Evolutionary conservation across 176 grass and related monocot species (phyloP), one percentile per base, ranked within the genome.

Genomic region (Typha latifolia): DNA sequence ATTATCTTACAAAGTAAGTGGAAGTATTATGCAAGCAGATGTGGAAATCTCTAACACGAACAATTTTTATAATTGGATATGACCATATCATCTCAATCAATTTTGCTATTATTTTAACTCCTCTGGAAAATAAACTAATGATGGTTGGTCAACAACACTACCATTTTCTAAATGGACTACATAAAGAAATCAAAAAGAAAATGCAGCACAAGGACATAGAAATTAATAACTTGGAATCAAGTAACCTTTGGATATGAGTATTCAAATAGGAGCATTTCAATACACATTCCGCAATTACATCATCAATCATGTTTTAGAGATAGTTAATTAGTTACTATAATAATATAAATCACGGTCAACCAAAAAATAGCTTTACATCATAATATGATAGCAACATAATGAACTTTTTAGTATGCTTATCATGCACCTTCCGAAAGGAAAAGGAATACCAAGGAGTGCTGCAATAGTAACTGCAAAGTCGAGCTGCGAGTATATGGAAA

Each of bases 381-480:
- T 56, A 85, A 47, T 66, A 59, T 48, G 68, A 70, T 62, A 70
- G 3, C 47, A 31, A 67, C 52, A 31, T n/a, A 82, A 77, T 74
- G 53, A 48, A 49, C 14, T 72, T 69, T 26, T 3, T 67, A 69
- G 62, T 71, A 71, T 75, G 49, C 49, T 10, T 64, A 72, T 57
- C 52, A 10, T 66, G 16, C 31, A 97, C 93, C 93, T 97, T 89
- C 93, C 93, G 80, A 89, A 97, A 75, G 93, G 93, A 89, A 87
- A 92, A 63, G 93, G 93, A 84, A 97, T 79, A 76, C 93, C 88
- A 24, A 97, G 85, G 63, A 97, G 88, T 77, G 93, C 88, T 70
- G 88, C 82, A 76, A 97, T 79, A 72, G 87, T 97, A 74, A 69
- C 88, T 34, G 88, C 88, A 89, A 97, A 97, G 70, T 97, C 88